Evolutionary conservation across 2,329 filamentous ascomycete species (phyloP).

Genomic region (Fusarium sp.): DNA sequence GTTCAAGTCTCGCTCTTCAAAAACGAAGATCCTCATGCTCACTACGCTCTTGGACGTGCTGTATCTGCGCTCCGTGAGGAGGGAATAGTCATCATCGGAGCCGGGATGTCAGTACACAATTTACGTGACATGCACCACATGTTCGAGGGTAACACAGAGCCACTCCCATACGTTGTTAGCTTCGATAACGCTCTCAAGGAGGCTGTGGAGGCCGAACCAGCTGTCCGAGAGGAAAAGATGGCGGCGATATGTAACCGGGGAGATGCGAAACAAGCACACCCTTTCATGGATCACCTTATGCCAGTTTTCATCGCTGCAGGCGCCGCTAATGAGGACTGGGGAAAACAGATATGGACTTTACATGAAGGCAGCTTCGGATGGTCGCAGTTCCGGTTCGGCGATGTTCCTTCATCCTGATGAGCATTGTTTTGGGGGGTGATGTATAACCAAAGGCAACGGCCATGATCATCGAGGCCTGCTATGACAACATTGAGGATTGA

Average conservation of each 20-base stretch:
- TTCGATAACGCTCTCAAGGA: constrained; percentile 76
- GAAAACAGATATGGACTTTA: constrained; percentile 56
- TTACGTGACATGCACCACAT: constrained; percentile 59
- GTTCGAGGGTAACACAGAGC: constrained; percentile 50
- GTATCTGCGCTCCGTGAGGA: constrained; percentile 73
- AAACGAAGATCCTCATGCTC: constrained; percentile 69
- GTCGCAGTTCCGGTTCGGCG: constrained; percentile 59
- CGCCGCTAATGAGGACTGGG: constrained; percentile 54
- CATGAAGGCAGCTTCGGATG: constrained; percentile 57
- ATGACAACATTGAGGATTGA: not conserved
- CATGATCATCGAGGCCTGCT: not conserved
- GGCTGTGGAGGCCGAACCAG: constrained; percentile 61
- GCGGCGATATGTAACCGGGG: constrained; percentile 51
- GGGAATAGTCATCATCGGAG: constrained; percentile 73
- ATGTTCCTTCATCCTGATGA: constrained; percentile 38
- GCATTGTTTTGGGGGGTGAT: constrained; percentile 4
- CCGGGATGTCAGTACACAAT: constrained; percentile 81
- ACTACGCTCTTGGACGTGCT: constrained; percentile 74
- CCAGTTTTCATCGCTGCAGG: constrained; percentile 58
- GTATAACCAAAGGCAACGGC: not conserved
- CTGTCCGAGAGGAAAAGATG: constrained; percentile 52
- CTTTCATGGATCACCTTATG: constrained; percentile 61
- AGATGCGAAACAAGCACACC: constrained; percentile 59
- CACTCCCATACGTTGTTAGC: constrained; percentile 65
- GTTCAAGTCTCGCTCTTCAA: constrained; percentile 78